Evolutionary conservation across 257 asterid species (phyloP), one percentile per base, ranked within the genome.

Genomic region (Nicotiana undulata): DNA sequence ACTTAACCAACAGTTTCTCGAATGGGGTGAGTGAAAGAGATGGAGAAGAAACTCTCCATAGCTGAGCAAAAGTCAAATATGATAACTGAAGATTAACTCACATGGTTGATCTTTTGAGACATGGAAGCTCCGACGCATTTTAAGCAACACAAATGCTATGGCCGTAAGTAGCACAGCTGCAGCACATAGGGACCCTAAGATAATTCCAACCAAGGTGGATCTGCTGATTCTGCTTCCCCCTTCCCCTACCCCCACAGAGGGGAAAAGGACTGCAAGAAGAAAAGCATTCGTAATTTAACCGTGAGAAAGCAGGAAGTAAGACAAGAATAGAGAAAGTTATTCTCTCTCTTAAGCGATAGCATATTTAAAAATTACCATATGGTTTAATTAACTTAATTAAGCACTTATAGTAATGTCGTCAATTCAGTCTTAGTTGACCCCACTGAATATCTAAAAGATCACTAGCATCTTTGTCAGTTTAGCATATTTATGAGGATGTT

Each of bases 141-240:
- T 88, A 15, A 79, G 44, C 40, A 77, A 75, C 84, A 83, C 44
- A 61, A 85, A 66, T 56, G 83, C 40, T 26, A 82, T 16, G 85
- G 83, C 61, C 46, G 63, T 56, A 63, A 90, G 26, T 51, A 88
- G 29, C 81, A 83, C 56, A 75, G 34, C 63, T 44, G 83, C 88
- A 78, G 80, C 81, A 20, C 34, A 49, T 81, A 90, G 58, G 67
- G 83, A 28, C 56, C 88, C 93, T 40, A 88, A 60, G 28, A 87
- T 49, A 46, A 87, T 86, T 82, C 90, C 93, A 11, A 86, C 86
- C 85, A 90, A 61, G 0, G 80, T 81, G 5, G 90, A 89, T 87
- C 84, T 88, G 85, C 80, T 81, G 40, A 63, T 82, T 81, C 90
- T 86, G 63, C 31, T 15, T 26, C 84, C 40, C 26, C 44, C 66